Evolutionary conservation across 1,284 basidiomycete genomes (phyloP), one percentile per base, ranked within the genome.

Genomic region (Agroathelia rolfsii): DNA sequence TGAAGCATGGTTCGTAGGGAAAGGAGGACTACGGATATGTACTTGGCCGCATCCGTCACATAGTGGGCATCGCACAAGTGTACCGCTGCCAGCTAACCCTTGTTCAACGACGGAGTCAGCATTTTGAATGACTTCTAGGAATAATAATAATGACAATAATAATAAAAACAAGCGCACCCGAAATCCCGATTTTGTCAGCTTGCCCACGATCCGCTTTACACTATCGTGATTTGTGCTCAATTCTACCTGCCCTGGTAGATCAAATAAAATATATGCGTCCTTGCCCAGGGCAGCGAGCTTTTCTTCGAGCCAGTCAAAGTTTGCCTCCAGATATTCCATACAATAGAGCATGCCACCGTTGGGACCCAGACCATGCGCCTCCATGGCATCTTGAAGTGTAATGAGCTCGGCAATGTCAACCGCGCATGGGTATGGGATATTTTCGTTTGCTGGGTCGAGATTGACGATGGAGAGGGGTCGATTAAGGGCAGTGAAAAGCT

Each of bases 271-370:
- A 58, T 95, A 97, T 29, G 76, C 68, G 36, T 85, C 80, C 27
- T 67, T 58, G 4, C 75, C 78, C 1, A 88, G 59, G 46, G 72
- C 72, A 36, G 69, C 69, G 45, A 97, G 57, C 28, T 76, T 58
- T 21, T 69, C 69, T 50, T 90, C 78, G 15, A 99, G 69, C 95
- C 95, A 99, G 55, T 97, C 93, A 45, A 84, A 75, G 56, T 98
- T 97, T 15, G 73, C 78, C 50, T 98, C 93, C 14, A 99, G 72
- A 53, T 97, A 97, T 54, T 98, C 95, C 69, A 97, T 86, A 53
- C 90, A 94, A 53, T 93, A 98, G 11, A 98, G 63, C 81, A 97
- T 92, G 3, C 79, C 94, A 4, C 95, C 95, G 45, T 99, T 99
- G 0, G 95, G 95, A 0, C 95, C 95, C 0, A 99, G 69, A 0